phyloP scores from a whole-genome alignment of 768 basidiomycete genomes.

The Boletus rubescentipes region DNA sequence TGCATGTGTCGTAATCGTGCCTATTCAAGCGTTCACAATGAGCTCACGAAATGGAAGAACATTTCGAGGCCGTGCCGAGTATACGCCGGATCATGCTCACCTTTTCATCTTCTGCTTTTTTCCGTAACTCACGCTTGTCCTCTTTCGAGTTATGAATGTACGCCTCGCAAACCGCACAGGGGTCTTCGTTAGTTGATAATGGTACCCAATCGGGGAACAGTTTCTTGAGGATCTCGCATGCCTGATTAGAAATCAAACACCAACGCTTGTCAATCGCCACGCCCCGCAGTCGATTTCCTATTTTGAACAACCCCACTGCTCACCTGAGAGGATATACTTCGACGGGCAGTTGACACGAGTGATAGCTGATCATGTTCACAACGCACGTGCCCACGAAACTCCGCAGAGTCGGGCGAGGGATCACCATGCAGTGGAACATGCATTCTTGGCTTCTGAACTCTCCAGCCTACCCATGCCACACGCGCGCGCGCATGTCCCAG shows the following conservation, averaged over 20 bases:
- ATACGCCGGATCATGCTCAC: conserved; percentile 34
- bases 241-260: conserved; percentile 41
- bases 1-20: conserved; percentile 63
- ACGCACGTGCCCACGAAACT: conserved; percentile 56
- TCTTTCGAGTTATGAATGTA: conserved; percentile 54
- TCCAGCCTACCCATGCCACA: conserved; percentile 60
- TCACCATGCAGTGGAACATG: conserved; percentile 58
- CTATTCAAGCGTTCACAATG: conserved; percentile 36
- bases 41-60: conserved; percentile 17
- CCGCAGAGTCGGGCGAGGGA: conserved; percentile 61
- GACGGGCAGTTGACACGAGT: conserved; percentile 53
- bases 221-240: conserved; percentile 48
- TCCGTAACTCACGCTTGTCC: conserved; percentile 60
- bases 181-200: conserved; percentile 45
- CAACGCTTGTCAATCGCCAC: conserved; percentile 16
- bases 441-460: conserved; percentile 70
- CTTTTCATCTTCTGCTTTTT: conserved; percentile 78
- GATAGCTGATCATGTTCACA: conserved; percentile 73
- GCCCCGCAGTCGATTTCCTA: conserved; percentile 10
- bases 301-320: conserved; percentile 14
- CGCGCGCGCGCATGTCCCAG: neutral
- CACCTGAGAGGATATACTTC: conserved; percentile 63
- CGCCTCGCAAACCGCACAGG: conserved; percentile 65
- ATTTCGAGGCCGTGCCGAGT: neutral
- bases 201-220: conserved; percentile 70